phyloP scores from a whole-genome alignment of 225 moss, liverwort and hornwort species.

The Thuidium tamariscinum region DNA sequence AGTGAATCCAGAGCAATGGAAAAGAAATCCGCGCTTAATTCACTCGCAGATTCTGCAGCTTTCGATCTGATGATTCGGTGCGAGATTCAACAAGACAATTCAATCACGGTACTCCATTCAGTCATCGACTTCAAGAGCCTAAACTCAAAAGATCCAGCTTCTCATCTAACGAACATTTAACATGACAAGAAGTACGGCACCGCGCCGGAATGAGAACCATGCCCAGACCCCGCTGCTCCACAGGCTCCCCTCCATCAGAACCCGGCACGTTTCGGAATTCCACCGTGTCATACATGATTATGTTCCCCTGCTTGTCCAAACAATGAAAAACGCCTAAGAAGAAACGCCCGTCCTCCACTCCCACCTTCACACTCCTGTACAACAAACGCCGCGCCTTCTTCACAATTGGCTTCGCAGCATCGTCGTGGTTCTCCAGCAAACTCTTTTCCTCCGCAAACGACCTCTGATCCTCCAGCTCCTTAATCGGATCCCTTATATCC shows the following conservation, averaged over 20 bases:
- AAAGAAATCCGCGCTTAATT: neutral
- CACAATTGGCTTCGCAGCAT: neutral
- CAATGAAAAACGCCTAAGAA: neutral
- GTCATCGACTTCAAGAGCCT: neutral
- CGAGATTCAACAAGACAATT: neutral
- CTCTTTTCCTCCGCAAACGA: neutral
- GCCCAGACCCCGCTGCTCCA: neutral
- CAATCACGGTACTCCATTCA: neutral
- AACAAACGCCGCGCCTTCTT: neutral
- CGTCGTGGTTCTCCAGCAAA: neutral
- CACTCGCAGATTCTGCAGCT: neutral
- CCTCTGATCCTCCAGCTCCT: neutral
- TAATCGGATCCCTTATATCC: neutral
- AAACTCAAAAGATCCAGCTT: neutral
- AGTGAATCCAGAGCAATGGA: neutral
- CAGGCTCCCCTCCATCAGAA: neutral
- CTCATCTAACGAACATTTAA: neutral
- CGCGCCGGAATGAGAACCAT: neutral
- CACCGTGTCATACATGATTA: neutral
- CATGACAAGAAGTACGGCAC: neutral
- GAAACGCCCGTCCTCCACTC: neutral
- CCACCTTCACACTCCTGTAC: neutral
- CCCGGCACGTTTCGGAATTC: neutral
- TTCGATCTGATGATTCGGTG: neutral
- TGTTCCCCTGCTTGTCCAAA: neutral